These are phyloP conservation scores for Lonicera japonica DNA, from an alignment of 129 eudicot species.

Conservation along the genomic window DNA sequence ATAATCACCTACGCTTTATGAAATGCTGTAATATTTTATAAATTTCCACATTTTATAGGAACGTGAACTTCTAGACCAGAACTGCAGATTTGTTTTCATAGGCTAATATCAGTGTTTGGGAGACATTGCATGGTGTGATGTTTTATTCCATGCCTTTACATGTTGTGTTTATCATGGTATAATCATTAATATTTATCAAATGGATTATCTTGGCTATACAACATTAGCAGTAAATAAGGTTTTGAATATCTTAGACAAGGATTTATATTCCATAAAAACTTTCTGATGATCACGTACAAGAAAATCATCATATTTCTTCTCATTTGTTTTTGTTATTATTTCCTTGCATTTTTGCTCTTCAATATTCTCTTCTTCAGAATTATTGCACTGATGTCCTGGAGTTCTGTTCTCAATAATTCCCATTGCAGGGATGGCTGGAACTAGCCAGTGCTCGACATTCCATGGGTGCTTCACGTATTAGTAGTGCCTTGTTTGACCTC, in stretches of 20 bases:
- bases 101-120: too few species aligned
- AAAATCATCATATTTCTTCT: neutral
- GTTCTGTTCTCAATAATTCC: constrained; percentile 3
- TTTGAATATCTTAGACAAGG: neutral
- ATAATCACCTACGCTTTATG: neutral
- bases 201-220: neutral
- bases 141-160: too few species aligned
- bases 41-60: neutral
- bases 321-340: too few species aligned
- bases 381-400: neutral
- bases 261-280: neutral
- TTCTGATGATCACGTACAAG: neutral
- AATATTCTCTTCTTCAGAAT: neutral
- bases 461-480: constrained; percentile 83
- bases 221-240: neutral
- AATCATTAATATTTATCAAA: neutral
- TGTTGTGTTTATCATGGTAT: neutral
- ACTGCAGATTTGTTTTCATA: too few species aligned
- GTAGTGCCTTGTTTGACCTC: constrained; percentile 58
- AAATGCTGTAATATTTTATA: neutral
- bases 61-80: too few species aligned
- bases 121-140: too few species aligned
- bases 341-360: neutral
- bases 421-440: constrained; percentile 79
- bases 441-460: constrained; percentile 85